Evolutionary conservation across 805 yeast genomes (phyloP).

Genomic region (Hanseniaspora valbyensis): DNA sequence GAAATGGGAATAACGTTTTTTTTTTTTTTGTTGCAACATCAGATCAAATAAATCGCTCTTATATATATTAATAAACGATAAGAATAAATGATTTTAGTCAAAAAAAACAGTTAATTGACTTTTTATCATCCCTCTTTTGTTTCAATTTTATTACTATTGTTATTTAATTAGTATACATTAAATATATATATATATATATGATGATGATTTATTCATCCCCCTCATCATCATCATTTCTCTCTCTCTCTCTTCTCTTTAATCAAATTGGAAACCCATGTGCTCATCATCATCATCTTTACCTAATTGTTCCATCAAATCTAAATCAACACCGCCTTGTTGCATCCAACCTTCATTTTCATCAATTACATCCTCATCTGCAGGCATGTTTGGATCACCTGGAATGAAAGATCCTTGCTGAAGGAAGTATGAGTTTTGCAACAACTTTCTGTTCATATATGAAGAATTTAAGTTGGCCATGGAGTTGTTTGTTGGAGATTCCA

Average conservation of each 20-base stretch:
- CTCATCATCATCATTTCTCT: neutral
- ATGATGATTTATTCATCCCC: neutral
- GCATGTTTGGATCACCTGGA: conserved; percentile 67
- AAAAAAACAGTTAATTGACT: too few species aligned
- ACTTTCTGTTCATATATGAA: conserved; percentile 24
- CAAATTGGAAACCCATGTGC: conserved; percentile 17
- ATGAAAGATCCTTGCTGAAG: conserved; percentile 60
- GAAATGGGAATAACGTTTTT: too few species aligned
- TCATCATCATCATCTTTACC: conserved; percentile 20
- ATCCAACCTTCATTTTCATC: conserved; percentile 48
- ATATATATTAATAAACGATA: too few species aligned
- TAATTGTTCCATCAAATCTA: conserved; percentile 18
- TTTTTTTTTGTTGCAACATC: too few species aligned
- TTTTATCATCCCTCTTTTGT: too few species aligned
- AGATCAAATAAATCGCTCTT: too few species aligned
- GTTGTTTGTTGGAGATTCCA: conserved; percentile 36
- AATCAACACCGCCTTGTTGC: conserved; percentile 16
- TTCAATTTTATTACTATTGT: too few species aligned
- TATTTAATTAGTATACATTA: too few species aligned
- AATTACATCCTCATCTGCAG: conserved; percentile 75
- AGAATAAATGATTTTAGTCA: too few species aligned
- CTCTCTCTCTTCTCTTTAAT: neutral
- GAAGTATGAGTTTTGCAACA: conserved; percentile 31
- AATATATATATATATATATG: too few species aligned
- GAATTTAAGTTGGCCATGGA: conserved; percentile 14